phyloP scores from a whole-genome alignment of 1,284 basidiomycete genomes.

The Irpex sp. region DNA sequence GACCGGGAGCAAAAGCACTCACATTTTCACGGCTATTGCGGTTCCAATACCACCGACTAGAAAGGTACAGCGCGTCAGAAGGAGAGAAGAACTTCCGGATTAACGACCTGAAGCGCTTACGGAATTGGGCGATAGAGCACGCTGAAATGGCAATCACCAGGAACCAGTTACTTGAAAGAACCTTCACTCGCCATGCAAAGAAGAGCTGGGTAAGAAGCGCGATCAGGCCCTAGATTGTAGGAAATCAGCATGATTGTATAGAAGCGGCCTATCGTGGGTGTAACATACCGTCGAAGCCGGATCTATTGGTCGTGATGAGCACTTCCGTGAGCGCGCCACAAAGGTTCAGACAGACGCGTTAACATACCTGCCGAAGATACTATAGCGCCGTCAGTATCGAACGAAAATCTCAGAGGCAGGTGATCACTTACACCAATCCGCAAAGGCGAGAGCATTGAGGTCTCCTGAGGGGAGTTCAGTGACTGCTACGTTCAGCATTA shows the following conservation, averaged over 20 bases:
- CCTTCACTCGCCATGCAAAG: conserved; percentile 13
- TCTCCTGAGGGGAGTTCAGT: conserved; percentile 13
- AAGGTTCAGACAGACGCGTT: not conserved
- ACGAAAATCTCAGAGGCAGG: not conserved
- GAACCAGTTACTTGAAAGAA: conserved; percentile 3
- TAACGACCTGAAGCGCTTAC: not conserved
- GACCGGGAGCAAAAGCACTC: not conserved
- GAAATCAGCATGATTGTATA: not conserved
- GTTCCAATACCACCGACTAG: not conserved
- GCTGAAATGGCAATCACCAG: not conserved
- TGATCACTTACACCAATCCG: not conserved
- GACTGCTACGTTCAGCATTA: not conserved
- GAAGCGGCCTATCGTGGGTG: not conserved
- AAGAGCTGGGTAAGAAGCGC: conserved; percentile 4
- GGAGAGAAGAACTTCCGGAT: not conserved
- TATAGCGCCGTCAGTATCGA: not conserved
- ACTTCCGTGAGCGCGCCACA: not conserved
- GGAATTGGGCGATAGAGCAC: not conserved
- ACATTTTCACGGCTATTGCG: not conserved
- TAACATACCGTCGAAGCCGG: conserved; percentile 1
- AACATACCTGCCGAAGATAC: not conserved
- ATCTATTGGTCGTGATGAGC: not conserved
- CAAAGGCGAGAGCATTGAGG: not conserved
- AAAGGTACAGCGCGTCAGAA: not conserved
- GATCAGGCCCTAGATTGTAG: conserved; percentile 4